These are phyloP conservation scores for Tolypocladium amazonense DNA, from an alignment of 2,329 filamentous ascomycete species.

Conservation along the genomic window DNA sequence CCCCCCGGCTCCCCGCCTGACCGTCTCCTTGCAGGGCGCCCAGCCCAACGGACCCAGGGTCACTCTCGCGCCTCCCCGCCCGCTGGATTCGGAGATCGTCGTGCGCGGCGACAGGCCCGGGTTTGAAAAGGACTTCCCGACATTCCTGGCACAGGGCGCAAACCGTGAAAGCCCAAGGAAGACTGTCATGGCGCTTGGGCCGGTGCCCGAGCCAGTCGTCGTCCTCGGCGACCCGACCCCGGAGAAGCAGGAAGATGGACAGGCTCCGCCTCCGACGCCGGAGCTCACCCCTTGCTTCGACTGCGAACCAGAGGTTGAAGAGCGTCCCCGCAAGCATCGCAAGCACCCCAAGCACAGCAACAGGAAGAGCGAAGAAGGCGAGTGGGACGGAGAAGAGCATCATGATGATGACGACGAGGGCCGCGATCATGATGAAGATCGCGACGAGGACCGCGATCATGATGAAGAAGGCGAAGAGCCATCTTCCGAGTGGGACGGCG, in stretches of 20 bases:
- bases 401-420: no score
- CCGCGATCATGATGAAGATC: no score
- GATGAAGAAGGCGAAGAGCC: no score
- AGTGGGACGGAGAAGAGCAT: background rate
- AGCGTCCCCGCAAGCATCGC: no score
- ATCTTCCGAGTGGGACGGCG: no score
- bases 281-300: background rate
- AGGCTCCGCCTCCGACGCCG: background rate
- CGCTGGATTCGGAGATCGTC: background rate
- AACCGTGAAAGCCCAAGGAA: no score
- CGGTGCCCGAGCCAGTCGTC: background rate
- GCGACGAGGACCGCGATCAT: no score
- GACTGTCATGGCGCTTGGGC: background rate
- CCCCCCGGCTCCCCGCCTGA: background rate
- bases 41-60: background rate
- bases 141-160: background rate
- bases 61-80: background rate
- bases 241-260: background rate
- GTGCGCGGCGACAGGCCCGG: background rate
- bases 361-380: background rate
- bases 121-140: background rate
- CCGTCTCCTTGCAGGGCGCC: background rate
- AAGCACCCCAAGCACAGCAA: background rate
- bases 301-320: background rate
- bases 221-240: background rate